Evolutionary conservation across 1,284 basidiomycete genomes (phyloP).

Genomic region (Athelia psychrophila): DNA sequence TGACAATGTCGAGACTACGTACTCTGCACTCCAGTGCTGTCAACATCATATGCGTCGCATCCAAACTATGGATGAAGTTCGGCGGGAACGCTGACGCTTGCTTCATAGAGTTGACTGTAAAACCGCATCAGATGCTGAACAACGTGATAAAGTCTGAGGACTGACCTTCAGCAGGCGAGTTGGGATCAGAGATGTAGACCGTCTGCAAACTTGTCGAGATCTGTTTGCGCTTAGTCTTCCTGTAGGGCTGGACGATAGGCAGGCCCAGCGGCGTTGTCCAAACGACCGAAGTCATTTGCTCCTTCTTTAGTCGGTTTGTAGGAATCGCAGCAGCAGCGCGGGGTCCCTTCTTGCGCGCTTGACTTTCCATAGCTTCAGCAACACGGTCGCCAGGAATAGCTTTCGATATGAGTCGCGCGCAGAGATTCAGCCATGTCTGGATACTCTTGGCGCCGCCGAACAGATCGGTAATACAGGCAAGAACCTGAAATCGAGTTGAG

Average conservation of each 20-base stretch:
- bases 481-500: constrained; percentile 40
- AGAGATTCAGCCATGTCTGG: constrained; percentile 87
- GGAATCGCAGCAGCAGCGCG: constrained; percentile 13
- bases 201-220: constrained; percentile 86
- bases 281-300: constrained; percentile 94
- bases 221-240: constrained; percentile 82
- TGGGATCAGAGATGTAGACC: constrained; percentile 93
- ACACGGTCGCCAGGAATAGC: constrained; percentile 82
- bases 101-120: constrained; percentile 76
- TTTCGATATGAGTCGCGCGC: constrained; percentile 85
- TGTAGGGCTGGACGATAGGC: constrained; percentile 96
- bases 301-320: constrained; percentile 58
- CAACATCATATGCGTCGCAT: constrained; percentile 99
- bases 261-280: constrained; percentile 96
- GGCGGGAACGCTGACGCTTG: constrained; percentile 98
- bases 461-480: constrained; percentile 88
- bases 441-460: constrained; percentile 92
- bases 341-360: constrained; percentile 17
- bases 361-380: constrained; percentile 40
- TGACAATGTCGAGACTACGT: constrained; percentile 23
- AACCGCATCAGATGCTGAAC: not conserved
- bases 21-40: constrained; percentile 91
- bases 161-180: constrained; percentile 68
- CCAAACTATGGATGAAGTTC: constrained; percentile 97
- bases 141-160: constrained; percentile 4